Evolutionary conservation across 768 basidiomycete species (phyloP), one percentile per base, ranked within the genome.

Genomic region (Phanerochaete sordida): DNA sequence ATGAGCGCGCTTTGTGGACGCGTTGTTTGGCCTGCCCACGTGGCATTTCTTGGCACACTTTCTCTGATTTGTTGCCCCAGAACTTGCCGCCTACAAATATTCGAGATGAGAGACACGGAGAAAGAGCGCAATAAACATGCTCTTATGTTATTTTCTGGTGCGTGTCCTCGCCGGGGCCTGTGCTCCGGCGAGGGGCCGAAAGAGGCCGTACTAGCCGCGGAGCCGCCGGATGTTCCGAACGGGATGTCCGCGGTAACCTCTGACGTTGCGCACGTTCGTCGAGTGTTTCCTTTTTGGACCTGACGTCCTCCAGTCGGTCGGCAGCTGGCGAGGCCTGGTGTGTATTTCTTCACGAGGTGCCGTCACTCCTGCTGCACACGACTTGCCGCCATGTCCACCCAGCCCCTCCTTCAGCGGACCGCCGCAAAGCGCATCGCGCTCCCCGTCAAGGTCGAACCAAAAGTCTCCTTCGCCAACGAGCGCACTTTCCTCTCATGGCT

Each of bases 401-500:
- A 98, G 73, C 97, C 97, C 27, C 84, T 98, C 54, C 88, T 99
- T 24, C 96, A 98, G 74, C 87, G 97, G 62, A 96, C 95, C 9
- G 91, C 93, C 0, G 75, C 79, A 19, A 98, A 98, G 78, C 91
- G 97, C 64, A 99, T 98, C 65, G 95, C 97, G 13, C 88, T 99
- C 47, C 96, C 97, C 39, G 85, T 99, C 65, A 85, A 94, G 64
- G 91, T 94, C 55, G 93, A 96, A 74, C 93, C 93, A 31, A 96
- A 96, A 68, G 93, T 96, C 62, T 93, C 93, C 49, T 96, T 95
- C 67, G 93, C 93, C 45, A 95, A 95, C 73, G 93, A 95, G 74
- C 85, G 92, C 58, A 95, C 97, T 0, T 98, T 98, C 76, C 81
- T 99, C 47, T 95, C 95, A 82, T 98, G 96, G 97, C 83, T 98